phyloP scores from a whole-genome alignment of 139 green algal genomes.

The Pycnococcus provasolii region DNA sequence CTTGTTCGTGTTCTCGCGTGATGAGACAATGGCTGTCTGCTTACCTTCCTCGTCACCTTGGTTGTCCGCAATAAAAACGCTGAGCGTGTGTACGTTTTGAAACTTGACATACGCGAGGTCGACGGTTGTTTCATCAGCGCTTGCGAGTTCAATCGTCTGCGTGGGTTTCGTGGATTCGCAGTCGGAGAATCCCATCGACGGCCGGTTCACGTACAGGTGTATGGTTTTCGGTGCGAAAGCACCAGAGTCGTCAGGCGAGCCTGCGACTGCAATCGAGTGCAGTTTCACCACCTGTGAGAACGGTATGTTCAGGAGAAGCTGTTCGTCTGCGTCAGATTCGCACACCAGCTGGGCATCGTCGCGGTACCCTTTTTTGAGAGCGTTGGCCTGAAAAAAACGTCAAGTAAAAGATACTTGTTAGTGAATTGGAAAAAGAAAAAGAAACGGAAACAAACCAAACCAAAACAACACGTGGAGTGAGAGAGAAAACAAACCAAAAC shows the following conservation, averaged over 20 bases:
- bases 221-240: constrained; percentile 25
- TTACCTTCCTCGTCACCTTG: constrained; percentile 51
- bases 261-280: constrained; percentile 55
- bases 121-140: constrained; percentile 23
- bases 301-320: constrained; percentile 73
- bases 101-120: constrained; percentile 62
- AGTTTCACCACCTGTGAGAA: constrained; percentile 63
- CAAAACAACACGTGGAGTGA: background rate
- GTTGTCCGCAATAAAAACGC: constrained; percentile 59
- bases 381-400: constrained; percentile 6
- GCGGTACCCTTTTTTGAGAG: constrained; percentile 48
- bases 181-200: constrained; percentile 41
- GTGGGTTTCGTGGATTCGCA: constrained; percentile 5
- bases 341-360: constrained; percentile 59
- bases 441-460: background rate
- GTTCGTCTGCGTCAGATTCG: constrained; percentile 72
- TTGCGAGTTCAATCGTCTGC: constrained; percentile 2
- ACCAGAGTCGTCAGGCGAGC: constrained; percentile 24
- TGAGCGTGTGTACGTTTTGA: constrained; percentile 49
- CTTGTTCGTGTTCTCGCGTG: constrained; percentile 25
- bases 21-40: constrained; percentile 15
- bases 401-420: constrained; percentile 4
- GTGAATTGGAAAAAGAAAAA: background rate
- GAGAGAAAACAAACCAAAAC: constrained; percentile 1
- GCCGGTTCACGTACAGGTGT: constrained; percentile 57